phyloP scores from a whole-genome alignment of 306 rosid species.

The Rosa persica region DNA sequence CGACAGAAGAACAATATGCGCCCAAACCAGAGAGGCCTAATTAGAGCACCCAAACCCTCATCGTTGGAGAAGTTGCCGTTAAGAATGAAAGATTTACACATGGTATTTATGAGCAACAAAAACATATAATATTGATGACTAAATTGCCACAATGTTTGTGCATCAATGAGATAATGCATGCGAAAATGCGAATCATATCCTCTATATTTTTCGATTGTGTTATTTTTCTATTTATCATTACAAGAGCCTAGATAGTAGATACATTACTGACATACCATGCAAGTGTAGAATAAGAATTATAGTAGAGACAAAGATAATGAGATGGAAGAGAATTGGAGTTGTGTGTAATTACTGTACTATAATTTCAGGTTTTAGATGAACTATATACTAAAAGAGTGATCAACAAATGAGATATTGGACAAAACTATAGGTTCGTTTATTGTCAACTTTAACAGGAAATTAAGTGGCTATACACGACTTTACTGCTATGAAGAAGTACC shows the following conservation, averaged over 20 bases:
- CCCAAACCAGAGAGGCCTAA: too few species aligned
- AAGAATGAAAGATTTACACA: background rate
- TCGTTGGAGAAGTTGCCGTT: too few species aligned
- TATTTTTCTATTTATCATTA: background rate
- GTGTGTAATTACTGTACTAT: background rate
- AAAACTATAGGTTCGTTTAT: background rate
- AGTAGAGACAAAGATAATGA: background rate
- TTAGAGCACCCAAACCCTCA: too few species aligned
- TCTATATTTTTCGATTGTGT: background rate
- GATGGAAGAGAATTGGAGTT: background rate
- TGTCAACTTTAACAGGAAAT: background rate
- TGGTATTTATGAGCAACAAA: background rate
- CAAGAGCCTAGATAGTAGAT: background rate
- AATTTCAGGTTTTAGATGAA: background rate
- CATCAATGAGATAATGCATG: background rate
- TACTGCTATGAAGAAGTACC: too few species aligned
- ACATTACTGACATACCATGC: background rate
- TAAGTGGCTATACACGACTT: too few species aligned
- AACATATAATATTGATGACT: background rate
- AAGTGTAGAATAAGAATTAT: background rate
- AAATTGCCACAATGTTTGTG: background rate
- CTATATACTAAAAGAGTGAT: background rate
- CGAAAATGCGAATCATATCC: background rate
- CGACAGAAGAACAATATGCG: too few species aligned
- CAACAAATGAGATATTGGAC: background rate